These are phyloP conservation scores for Microthyrium microscopicum DNA, from an alignment of 2,329 filamentous ascomycete genomes.

Conservation along the genomic window DNA sequence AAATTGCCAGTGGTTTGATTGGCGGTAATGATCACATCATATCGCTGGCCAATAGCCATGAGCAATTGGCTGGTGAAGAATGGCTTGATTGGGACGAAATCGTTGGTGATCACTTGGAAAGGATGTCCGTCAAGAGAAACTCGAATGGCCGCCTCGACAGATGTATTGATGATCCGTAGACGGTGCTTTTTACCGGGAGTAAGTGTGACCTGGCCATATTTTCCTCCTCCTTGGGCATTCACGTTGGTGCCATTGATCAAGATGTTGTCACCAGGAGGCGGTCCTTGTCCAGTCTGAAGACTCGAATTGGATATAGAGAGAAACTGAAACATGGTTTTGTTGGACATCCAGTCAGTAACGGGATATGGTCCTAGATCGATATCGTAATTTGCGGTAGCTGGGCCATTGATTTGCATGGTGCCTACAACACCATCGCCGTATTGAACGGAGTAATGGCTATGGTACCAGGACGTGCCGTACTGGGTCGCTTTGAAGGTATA, in stretches of 20 bases:
- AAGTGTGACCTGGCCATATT: slow-evolving; percentile 19
- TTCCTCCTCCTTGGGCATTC: slow-evolving; percentile 20
- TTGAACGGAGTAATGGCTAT: slow-evolving; percentile 17
- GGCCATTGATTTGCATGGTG: slow-evolving; percentile 17
- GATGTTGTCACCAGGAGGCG: slow-evolving; percentile 28
- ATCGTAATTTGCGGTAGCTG: slow-evolving; percentile 18
- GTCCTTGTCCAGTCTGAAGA: slow-evolving; percentile 16
- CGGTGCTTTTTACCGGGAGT: slow-evolving; percentile 11
- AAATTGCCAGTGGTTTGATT: slow-evolving; percentile 27
- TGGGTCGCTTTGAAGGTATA: slow-evolving; percentile 37
- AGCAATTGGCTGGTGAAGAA: slow-evolving; percentile 20
- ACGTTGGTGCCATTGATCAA: slow-evolving; percentile 25
- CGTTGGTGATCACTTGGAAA: slow-evolving; percentile 8
- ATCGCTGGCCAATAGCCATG: slow-evolving; percentile 27
- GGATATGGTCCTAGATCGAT: slow-evolving; percentile 16
- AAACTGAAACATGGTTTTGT: slow-evolving; percentile 11
- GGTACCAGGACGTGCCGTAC: slow-evolving; percentile 18
- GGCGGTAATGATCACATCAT: slow-evolving; percentile 29
- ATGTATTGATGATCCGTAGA: slow-evolving; percentile 10
- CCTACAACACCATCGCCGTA: slow-evolving; percentile 19
- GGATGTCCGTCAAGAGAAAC: slow-evolving; percentile 10
- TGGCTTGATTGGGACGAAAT: slow-evolving; percentile 10
- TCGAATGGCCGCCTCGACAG: slow-evolving; percentile 9
- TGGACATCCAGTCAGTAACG: slow-evolving; percentile 17
- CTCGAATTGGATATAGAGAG: slow-evolving; percentile 16